Evolutionary conservation across 148 eudicot genomes (phyloP).

Genomic region (Persicaria tinctoria): DNA sequence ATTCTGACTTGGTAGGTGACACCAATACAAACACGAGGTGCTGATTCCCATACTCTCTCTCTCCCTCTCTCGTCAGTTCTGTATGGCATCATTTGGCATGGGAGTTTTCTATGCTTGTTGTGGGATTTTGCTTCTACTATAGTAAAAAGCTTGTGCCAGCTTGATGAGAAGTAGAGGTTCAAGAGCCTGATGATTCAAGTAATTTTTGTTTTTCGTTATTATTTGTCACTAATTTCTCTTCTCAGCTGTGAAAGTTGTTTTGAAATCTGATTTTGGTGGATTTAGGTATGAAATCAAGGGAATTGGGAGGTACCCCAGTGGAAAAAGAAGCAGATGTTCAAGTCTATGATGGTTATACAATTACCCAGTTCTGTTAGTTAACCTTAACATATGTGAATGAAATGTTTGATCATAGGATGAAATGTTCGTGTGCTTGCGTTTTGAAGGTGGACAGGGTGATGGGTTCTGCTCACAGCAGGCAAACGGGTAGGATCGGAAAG

Average conservation of each 20-base stretch:
- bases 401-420: background rate
- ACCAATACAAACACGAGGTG: too few species aligned
- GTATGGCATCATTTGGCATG: too few species aligned
- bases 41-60: too few species aligned
- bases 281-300: conserved; percentile 20
- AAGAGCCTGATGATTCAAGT: background rate
- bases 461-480: conserved; percentile 19
- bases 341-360: conserved; percentile 71
- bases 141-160: too few species aligned
- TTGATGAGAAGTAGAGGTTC: background rate
- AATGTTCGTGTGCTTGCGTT: background rate
- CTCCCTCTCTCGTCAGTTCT: too few species aligned
- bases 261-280: background rate
- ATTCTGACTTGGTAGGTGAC: too few species aligned
- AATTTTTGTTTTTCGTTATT: background rate
- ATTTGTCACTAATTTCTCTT: background rate
- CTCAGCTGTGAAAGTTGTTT: background rate
- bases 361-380: conserved; percentile 52
- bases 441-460: conserved; percentile 31
- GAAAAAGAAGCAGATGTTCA: conserved; percentile 53
- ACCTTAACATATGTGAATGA: background rate
- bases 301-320: conserved; percentile 22
- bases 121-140: too few species aligned
- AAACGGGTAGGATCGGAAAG: conserved; percentile 42
- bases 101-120: too few species aligned